phyloP scores from a whole-genome alignment of 345 rosid genomes.

The Lepidium didymum region DNA sequence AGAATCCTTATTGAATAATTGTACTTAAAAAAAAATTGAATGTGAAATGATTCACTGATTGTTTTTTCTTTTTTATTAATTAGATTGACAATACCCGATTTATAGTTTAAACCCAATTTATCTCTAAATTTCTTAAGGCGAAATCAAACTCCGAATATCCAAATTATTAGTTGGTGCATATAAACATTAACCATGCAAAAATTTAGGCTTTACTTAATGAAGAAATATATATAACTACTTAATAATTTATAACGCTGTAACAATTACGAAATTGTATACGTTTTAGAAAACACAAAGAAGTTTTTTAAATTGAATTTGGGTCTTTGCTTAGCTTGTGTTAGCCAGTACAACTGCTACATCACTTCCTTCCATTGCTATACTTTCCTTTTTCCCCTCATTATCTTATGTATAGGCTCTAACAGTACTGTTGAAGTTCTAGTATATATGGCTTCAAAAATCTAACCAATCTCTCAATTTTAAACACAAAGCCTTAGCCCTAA shows the following conservation, averaged over 20 bases:
- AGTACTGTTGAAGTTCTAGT: background rate
- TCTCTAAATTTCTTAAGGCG: too few species aligned
- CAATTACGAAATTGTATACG: background rate
- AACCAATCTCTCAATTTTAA: too few species aligned
- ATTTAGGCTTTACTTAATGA: background rate
- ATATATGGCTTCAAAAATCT: too few species aligned
- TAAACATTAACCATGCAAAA: too few species aligned
- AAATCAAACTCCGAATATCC: too few species aligned
- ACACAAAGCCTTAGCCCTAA: background rate
- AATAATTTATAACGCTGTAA: background rate
- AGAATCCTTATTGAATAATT: too few species aligned
- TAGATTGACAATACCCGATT: too few species aligned
- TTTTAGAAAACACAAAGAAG: background rate
- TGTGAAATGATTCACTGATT: too few species aligned
- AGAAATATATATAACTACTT: background rate
- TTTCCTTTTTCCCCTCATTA: background rate
- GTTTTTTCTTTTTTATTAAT: too few species aligned
- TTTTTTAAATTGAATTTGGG: background rate
- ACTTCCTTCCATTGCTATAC: slow-evolving; percentile 1
- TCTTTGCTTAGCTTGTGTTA: background rate
- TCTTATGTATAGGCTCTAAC: background rate
- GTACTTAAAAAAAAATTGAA: too few species aligned
- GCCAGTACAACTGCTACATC: slow-evolving; percentile 8
- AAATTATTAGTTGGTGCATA: too few species aligned
- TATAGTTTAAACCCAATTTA: too few species aligned